These are phyloP conservation scores for Vitis labrusca DNA, from an alignment of 164 flowering plant species.

Conservation along the genomic window DNA sequence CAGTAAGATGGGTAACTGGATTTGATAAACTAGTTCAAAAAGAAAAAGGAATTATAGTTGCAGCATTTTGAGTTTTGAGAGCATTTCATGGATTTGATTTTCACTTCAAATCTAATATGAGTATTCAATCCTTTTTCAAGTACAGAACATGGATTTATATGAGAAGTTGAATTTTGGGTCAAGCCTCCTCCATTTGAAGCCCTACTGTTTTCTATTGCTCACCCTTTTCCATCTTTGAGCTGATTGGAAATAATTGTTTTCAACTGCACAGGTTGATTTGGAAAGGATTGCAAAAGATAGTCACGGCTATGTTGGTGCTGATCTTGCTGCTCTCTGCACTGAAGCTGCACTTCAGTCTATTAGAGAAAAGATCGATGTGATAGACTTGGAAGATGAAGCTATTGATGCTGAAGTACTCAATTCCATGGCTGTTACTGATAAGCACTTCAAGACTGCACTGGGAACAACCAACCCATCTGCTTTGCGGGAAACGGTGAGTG, in stretches of 20 bases:
- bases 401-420: constrained; percentile 38
- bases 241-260: neutral
- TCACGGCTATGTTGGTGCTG: constrained; percentile 36
- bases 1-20: too few relatives aligned
- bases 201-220: neutral
- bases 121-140: too few relatives aligned
- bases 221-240: neutral
- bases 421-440: constrained; percentile 34
- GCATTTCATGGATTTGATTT: too few relatives aligned
- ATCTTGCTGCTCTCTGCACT: constrained; percentile 37
- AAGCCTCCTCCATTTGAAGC: too few relatives aligned
- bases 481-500: constrained; percentile 33
- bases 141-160: too few relatives aligned
- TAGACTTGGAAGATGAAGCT: constrained; percentile 35
- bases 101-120: too few relatives aligned
- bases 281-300: constrained; percentile 31
- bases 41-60: too few relatives aligned
- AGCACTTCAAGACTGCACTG: constrained; percentile 36
- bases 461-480: constrained; percentile 37
- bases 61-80: too few relatives aligned
- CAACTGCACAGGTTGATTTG: constrained; percentile 23
- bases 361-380: constrained; percentile 38
- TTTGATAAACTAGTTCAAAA: too few relatives aligned
- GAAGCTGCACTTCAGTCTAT: constrained; percentile 40
- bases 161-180: too few relatives aligned